Conservation (phyloP, 495 filamentous ascomycete species). For the Neurospora discreta region DNA sequence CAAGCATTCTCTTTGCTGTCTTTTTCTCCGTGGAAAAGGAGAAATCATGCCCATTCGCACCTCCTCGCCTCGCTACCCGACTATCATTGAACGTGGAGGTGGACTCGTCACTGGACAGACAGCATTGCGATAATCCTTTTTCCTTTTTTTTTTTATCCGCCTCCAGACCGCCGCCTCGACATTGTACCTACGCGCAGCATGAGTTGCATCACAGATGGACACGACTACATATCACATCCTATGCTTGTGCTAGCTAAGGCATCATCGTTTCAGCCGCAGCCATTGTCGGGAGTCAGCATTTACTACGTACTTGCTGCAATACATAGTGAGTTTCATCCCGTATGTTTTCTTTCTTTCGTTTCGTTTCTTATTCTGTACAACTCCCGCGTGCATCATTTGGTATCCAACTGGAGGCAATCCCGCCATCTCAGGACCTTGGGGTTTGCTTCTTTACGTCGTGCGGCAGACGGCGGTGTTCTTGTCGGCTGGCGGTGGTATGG, state of each 20-base stretch:
- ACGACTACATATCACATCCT: not conserved
- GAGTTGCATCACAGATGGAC: not conserved
- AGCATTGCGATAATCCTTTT: not conserved
- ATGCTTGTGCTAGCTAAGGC: not conserved
- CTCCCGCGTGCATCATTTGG: not conserved
- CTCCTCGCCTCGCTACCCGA: not conserved
- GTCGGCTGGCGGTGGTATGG: not conserved
- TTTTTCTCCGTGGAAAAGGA: not conserved
- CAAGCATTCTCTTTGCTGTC: not conserved
- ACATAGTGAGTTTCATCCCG: not conserved
- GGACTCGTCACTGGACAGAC: not conserved
- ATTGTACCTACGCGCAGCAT: not conserved
- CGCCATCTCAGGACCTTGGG: not conserved
- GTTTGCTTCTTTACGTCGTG: not conserved
- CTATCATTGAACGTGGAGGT: not conserved
- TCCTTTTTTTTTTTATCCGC: not conserved
- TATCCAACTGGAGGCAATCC: not conserved
- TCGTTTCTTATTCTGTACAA: not conserved
- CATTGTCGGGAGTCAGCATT: not conserved
- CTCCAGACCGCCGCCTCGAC: constrained; percentile 1
- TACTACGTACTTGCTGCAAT: not conserved
- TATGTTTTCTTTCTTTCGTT: not conserved
- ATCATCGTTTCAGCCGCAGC: not conserved
- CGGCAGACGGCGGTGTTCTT: not conserved
- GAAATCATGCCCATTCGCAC: not conserved